Base-by-base conservation (phyloP, 2,329 filamentous ascomycete genomes). In the Byssothecium circinans region DNA sequence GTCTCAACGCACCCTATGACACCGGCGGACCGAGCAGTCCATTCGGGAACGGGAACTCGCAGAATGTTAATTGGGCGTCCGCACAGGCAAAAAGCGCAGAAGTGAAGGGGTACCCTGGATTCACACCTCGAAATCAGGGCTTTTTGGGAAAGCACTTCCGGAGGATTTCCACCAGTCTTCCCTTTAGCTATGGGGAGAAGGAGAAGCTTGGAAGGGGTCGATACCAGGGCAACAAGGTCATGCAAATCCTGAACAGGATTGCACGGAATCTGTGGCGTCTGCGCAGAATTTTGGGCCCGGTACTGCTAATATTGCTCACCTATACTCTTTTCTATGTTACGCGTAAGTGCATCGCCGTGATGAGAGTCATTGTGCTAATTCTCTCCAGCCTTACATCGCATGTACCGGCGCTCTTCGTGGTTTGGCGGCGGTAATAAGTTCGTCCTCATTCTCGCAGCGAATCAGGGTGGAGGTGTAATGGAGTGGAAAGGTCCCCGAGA, bases 401-500 rank as follows among this genome's bases (percentile, higher is more conserved):
- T 72, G 51, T 96, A 89, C 77, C 84, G 90, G 62, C 81, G 88
- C 73, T 80, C 86, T 38, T 75, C 85, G 29, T 81, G 81, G 72
- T 78, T 95, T 3, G 91, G 92, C 41, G 91, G 92, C 41, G 94
- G 94, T 17, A 85, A 86, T 66, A 97, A 96, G 65, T 91, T 88
- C 65, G 94, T 99, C 56, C 87, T 99, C 45, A 91, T 99, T 53
- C 78, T 97, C 17, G 91, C 88, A 19, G 91, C 94, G 45, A 99
- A 99, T 65, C 82, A 95, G 54, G 94, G 94, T 40, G 94, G 94
- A 50, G 94, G 94, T 62, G 94, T 99, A 7, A 97, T 97, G 91
- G 92, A 96, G 67, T 96, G 91, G 92, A 99, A 99, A 72, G 92
- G 92, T 0, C 88, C 92, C 17, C 83, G 91, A 52, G 94, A 99